Evolutionary conservation across 768 basidiomycete genomes (phyloP).

Genomic region (Mycena belliarum): DNA sequence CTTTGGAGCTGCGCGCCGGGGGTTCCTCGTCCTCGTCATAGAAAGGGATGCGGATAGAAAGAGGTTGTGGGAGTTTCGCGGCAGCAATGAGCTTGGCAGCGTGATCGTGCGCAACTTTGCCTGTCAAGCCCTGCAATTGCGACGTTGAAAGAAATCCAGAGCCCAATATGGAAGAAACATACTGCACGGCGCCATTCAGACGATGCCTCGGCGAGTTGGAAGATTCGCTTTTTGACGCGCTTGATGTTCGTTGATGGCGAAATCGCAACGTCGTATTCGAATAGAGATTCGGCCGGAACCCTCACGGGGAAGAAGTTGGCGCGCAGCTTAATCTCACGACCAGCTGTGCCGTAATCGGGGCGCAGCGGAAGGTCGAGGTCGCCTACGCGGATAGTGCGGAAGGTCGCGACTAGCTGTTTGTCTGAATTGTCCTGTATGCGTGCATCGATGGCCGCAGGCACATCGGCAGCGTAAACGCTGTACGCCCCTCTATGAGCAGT

Average conservation of each 20-base stretch:
- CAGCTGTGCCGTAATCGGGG: constrained; percentile 57
- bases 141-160: background rate
- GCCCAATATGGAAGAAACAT: background rate
- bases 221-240: constrained; percentile 59
- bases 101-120: constrained; percentile 56
- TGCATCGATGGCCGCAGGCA: constrained; percentile 41
- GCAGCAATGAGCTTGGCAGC: constrained; percentile 53
- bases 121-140: background rate
- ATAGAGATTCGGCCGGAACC: constrained; percentile 48
- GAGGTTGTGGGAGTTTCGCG: constrained; percentile 44
- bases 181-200: constrained; percentile 40
- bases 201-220: constrained; percentile 60
- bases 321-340: constrained; percentile 51
- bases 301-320: constrained; percentile 71
- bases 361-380: constrained; percentile 53
- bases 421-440: constrained; percentile 45
- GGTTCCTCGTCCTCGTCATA: constrained; percentile 52
- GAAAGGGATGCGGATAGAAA: constrained; percentile 44
- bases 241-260: constrained; percentile 49
- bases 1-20: constrained; percentile 41
- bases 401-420: constrained; percentile 40
- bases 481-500: background rate
- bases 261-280: constrained; percentile 65
- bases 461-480: constrained; percentile 43
- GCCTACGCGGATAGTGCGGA: constrained; percentile 34